phyloP scores from a whole-genome alignment of 129 eudicot species.

The Centaurea solstitialis region DNA sequence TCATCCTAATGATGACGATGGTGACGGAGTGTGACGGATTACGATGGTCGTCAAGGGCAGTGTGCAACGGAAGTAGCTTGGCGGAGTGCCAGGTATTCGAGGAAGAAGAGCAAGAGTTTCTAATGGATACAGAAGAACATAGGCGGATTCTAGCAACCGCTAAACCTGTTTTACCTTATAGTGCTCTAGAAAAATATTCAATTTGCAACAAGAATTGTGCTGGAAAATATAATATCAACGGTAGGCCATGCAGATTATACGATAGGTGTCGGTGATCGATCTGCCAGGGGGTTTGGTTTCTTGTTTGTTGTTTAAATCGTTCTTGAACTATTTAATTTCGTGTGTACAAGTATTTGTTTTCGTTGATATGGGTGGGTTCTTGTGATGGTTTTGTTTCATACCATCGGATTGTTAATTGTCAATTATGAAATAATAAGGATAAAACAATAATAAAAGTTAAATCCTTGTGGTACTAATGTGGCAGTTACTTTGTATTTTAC shows the following conservation, averaged over 20 bases:
- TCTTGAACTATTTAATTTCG: background rate
- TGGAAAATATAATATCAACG: background rate
- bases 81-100: background rate
- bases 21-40: slow-evolving; percentile 4
- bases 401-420: background rate
- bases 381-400: background rate
- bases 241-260: background rate
- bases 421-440: background rate
- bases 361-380: background rate
- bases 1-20: slow-evolving; percentile 6
- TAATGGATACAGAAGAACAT: slow-evolving; percentile 19
- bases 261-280: background rate
- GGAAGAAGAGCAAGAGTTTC: slow-evolving; percentile 23
- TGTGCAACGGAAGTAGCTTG: slow-evolving; percentile 2
- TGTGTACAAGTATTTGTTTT: background rate
- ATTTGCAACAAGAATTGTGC: background rate
- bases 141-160: background rate
- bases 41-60: background rate
- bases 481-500: background rate
- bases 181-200: background rate
- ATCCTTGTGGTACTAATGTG: background rate
- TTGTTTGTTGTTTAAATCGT: background rate
- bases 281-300: background rate
- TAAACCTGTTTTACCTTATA: background rate
- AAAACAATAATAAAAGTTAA: background rate